Base-by-base conservation (phyloP, 805 yeast species). In the Isabelozyma pseudorhagii region DNA sequence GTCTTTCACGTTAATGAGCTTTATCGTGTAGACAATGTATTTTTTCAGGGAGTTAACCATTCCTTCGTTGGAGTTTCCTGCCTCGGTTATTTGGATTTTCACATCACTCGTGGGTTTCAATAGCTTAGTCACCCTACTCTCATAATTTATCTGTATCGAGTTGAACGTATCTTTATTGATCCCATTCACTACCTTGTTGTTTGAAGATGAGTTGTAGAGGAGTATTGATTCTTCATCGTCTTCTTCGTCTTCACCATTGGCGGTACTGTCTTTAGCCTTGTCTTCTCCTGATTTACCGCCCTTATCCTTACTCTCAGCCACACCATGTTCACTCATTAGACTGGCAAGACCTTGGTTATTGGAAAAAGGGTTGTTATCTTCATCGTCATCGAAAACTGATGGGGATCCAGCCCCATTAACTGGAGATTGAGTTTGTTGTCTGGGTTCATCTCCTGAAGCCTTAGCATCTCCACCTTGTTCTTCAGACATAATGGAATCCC, bases 11-110 rank as follows among this genome's bases (percentile, higher is more conserved):
- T 75, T 85, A n/a, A 84, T 71, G 43, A 81, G 71, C 52, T 79
- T 77, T 52, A 93, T 88, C 2, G 96, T 85, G 64, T 94, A 93
- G 0, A 91, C 89, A 25, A 93, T 83, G 57, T 85, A 93, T 50
- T 71, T 73, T 61, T 72, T 72, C 64, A 64, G 68, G 2, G 91
- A 83, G 54, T 88, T 79, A 38, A 83, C 78, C 72, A 70, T 55
- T 9, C 92, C 90, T 58, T 93, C 97, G 51, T 81, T 85, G 47
- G 89, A 86, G 63, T 89, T 91, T 4, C 90, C 89, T 0, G 97
- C 97, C 55, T 89, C 97, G 0, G 78, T 70, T 38, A 93, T 90
- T 46, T 74, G 69, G 17, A 72, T 56, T 34, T 55, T 61, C 38
- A 68, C 64, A 13, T 61, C 58, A 13, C 60, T 53, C 10, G 55